phyloP scores from a whole-genome alignment of 2,329 filamentous ascomycete species.

The Verticillium albo-atrum region DNA sequence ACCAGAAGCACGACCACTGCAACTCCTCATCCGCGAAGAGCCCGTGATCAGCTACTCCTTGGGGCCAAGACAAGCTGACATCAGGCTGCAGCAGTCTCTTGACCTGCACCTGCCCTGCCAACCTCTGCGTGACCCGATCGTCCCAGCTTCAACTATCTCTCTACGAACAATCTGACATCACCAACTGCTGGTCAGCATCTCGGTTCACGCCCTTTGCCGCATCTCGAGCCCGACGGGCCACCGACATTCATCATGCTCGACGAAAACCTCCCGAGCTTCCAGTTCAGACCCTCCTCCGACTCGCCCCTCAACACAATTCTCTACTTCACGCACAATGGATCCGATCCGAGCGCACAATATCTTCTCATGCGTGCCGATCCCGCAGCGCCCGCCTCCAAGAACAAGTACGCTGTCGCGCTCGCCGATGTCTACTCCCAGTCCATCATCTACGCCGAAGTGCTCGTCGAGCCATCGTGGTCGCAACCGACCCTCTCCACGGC shows the following conservation, averaged over 20 bases:
- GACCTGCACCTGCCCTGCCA: neutral
- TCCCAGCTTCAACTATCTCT: neutral
- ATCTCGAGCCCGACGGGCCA: neutral
- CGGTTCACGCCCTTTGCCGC: no score
- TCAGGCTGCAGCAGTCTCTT: neutral
- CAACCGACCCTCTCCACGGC: conserved; percentile 78
- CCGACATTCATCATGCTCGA: conserved; percentile 64
- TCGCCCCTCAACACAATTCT: conserved; percentile 53
- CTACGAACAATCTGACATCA: neutral
- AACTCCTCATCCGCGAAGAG: no score
- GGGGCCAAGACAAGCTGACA: neutral
- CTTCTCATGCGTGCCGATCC: conserved; percentile 74
- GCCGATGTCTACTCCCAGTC: conserved; percentile 78
- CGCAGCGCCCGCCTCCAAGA: conserved; percentile 61
- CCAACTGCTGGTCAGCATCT: no score
- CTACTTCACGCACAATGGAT: conserved; percentile 66
- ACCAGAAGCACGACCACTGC: no score
- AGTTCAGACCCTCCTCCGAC: conserved; percentile 46
- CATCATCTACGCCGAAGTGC: conserved; percentile 81
- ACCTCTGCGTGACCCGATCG: neutral
- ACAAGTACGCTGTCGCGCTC: conserved; percentile 82
- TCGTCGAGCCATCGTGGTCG: conserved; percentile 80
- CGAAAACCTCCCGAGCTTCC: conserved; percentile 82
- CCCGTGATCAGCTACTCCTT: neutral
- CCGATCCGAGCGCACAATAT: conserved; percentile 76